These are phyloP conservation scores for Eimeria maxima DNA, from an alignment of 169 alveolate genomes.

Conservation along the genomic window DNA sequence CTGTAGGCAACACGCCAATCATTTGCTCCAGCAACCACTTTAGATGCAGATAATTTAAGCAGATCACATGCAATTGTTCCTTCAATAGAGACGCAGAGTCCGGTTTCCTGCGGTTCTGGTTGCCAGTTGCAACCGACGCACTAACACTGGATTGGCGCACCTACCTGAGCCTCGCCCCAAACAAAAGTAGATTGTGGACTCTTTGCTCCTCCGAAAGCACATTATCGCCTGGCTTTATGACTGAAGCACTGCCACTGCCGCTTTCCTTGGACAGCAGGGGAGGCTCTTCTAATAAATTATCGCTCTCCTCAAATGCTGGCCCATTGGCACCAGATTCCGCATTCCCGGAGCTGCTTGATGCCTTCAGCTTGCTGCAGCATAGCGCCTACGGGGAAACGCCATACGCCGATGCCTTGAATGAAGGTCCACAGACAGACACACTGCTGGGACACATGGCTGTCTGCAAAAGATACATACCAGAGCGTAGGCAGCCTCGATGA, in stretches of 20 bases:
- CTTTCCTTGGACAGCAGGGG: neutral
- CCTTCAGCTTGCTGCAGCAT: conserved; percentile 56
- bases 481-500: conserved; percentile 71
- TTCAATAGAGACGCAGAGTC: neutral
- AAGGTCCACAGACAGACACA: neutral
- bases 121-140: neutral
- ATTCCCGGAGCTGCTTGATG: neutral
- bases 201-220: conserved; percentile 30
- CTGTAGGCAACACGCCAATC: conserved; percentile 1
- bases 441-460: neutral
- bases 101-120: neutral
- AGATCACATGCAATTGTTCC: neutral
- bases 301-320: conserved; percentile 18
- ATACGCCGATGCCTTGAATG: neutral
- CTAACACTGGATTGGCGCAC: neutral
- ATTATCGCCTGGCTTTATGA: neutral
- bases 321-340: neutral
- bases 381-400: conserved; percentile 35
- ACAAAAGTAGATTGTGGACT: conserved; percentile 33
- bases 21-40: neutral
- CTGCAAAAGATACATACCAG: conserved; percentile 35
- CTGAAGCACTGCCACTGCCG: conserved; percentile 32
- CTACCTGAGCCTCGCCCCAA: conserved; percentile 64
- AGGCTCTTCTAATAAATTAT: conserved; percentile 20
- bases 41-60: neutral